Conservation (phyloP, 805 yeast genomes). For the Zygoascus flipseniorum region DNA sequence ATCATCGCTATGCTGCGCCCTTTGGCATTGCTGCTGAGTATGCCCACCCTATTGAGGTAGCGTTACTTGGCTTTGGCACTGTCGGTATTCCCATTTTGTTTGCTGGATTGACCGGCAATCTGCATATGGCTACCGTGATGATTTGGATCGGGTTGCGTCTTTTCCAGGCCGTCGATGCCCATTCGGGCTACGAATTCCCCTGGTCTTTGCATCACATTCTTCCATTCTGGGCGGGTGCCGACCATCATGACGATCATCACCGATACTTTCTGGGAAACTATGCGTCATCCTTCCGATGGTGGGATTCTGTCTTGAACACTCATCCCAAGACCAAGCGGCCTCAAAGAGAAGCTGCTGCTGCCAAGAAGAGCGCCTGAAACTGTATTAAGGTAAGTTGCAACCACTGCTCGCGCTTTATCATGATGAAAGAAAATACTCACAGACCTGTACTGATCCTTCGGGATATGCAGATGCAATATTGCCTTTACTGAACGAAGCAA, state of each 20-base stretch:
- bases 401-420: not conserved
- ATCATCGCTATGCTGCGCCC: constrained; percentile 96
- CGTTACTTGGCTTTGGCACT: constrained; percentile 87
- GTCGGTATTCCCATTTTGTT: constrained; percentile 89
- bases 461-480: not conserved
- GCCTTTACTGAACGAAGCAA: not conserved
- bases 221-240: constrained; percentile 98
- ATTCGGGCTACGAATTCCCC: constrained; percentile 97
- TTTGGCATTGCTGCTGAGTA: constrained; percentile 96
- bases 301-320: constrained; percentile 85
- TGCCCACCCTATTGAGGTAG: constrained; percentile 92
- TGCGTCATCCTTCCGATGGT: constrained; percentile 92
- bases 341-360: not conserved
- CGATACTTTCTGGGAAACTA: constrained; percentile 93
- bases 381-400: not conserved
- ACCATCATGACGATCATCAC: constrained; percentile 96
- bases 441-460: constrained; percentile 9
- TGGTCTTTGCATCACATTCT: constrained; percentile 86
- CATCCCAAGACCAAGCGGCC: constrained; percentile 36
- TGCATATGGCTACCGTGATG: constrained; percentile 82
- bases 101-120: constrained; percentile 61
- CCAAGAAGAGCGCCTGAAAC: not conserved
- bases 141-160: constrained; percentile 82
- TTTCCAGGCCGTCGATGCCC: constrained; percentile 95
- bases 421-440: constrained; percentile 8